Evolutionary conservation across 1,284 basidiomycete genomes (phyloP).

Genomic region (Puccinia triticina): DNA sequence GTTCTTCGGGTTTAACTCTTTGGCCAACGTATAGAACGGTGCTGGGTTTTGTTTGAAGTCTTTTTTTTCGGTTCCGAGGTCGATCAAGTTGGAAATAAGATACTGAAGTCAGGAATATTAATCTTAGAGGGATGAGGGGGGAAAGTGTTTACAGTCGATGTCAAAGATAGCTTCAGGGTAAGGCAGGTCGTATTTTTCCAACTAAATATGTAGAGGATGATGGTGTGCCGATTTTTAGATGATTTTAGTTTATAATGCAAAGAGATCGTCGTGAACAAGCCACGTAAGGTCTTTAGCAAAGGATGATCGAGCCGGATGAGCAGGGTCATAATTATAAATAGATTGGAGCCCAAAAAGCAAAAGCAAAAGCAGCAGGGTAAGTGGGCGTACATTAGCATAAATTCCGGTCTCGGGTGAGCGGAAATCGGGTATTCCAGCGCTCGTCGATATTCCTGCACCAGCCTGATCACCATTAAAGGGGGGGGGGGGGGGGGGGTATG

Average conservation of each 20-base stretch:
- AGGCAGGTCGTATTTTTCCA: conserved; percentile 59
- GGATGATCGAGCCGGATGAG: not conserved
- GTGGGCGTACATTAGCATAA: conserved; percentile 39
- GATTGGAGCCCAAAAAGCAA: not conserved
- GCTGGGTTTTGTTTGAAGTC: conserved; percentile 59
- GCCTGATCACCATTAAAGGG: conserved; percentile 1
- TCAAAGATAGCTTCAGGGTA: conserved; percentile 61
- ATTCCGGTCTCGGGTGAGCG: conserved; percentile 48
- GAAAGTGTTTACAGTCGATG: conserved; percentile 53
- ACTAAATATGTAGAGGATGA: conserved; percentile 57
- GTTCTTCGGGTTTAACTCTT: conserved; percentile 84
- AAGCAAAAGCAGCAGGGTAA: not conserved
- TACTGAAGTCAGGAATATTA: not conserved
- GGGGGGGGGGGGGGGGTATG: no score
- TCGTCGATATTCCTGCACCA: conserved; percentile 48
- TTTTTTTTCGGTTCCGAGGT: conserved; percentile 12
- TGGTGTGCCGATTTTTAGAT: no score
- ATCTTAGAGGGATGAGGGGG: not conserved
- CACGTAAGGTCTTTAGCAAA: not conserved
- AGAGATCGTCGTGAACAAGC: not conserved
- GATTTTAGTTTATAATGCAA: conserved; percentile 55
- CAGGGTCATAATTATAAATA: not conserved
- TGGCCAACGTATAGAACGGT: conserved; percentile 63
- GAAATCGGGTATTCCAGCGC: conserved; percentile 49
- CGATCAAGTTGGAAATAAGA: not conserved